Base-by-base conservation (phyloP, 441 rosid species). In the Hura crepitans region DNA sequence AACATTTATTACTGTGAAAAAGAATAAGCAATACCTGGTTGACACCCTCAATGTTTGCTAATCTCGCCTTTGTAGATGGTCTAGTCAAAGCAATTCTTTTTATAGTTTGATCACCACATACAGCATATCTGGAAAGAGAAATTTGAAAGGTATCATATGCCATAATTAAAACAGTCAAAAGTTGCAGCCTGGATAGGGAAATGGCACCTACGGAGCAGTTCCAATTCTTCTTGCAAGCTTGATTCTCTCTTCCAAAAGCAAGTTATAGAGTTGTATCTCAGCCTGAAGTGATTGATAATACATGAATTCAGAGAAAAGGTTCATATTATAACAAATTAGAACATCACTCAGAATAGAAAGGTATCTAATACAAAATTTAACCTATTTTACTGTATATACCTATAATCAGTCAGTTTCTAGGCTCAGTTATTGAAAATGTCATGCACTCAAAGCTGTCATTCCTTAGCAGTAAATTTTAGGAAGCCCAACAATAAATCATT, bases 21-120 rank as follows among this genome's bases (percentile, higher is more conserved):
- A 23, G 9, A 9, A 55, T 59, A 68, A 61, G 53, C 70, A 54
- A 28, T 70, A 81, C 85, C 88, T 84, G 88, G 74, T 82, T 84
- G 72, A 84, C 85, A 69, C 85, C 88, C 62, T 82, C 85, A 22
- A 82, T 75, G 71, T 84, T 84, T 37, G 84, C 84, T 62, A 84
- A 68, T 68, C 88, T 78, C 61, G 85, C 84, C 79, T 79, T 82
- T 14, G 85, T 78, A 49, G 84, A 84, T 22, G 85, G 88, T 77
- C 84, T 80, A 58, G 74, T 61, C 74, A 77, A 65, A 61, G 83
- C 82, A 69, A 84, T 71, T 79, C 46, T 72, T 68, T 82, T 82
- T 5, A 82, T 70, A 45, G 84, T 82, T 82, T 82, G 83, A 65
- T 84, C 88, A 56, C 85, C 85, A 63, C 83, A 82, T 63, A 82